Evolutionary conservation across 495 filamentous ascomycete genomes (phyloP), one percentile per base, ranked within the genome.

Genomic region (Articulospora tetracladia): DNA sequence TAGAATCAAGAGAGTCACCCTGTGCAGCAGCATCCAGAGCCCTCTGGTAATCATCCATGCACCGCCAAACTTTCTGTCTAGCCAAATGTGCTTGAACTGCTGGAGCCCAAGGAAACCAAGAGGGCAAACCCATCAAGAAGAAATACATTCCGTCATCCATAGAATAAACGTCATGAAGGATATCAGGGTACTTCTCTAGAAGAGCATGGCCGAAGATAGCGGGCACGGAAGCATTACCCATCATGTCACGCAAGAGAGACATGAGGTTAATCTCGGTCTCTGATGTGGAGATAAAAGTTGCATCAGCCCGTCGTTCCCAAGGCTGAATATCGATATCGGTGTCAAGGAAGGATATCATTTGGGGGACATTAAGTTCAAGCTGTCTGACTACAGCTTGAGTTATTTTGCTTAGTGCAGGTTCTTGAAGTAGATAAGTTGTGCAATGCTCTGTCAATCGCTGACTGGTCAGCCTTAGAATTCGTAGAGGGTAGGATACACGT

Each of bases 271-370:
- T 74, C 59, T 85, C 79, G 25, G 79, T 80, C 23, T 73, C 66
- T 20, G 60, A 60, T 20, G 34, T 23, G 59, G 63, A 39, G 68
- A 68, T 56, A 71, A 70, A 32, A 53, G 67, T 66, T 1, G 78
- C 73, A 3, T 72, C 63, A 22, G 73, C 76, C 22, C 62, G 67
- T 6, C 83, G 79, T 67, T 89, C 86, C 86, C 86, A 88, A 0
- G 69, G 71, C 56, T 73, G 73, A 61, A 86, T 80, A 61, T 90
- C 86, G 25, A 88, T 80, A 4, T 78, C 66, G 48, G 83, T 84
- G n/a, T 73, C 70, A 34, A 71, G 76, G 61, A 85, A 86, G 6
- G 79, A 82, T 25, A 88, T 80, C 28, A 89, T 60, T 54, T 81
- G 78, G 61, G 76, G 62, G 57, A 78, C 57, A 69, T 76, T 55